Evolutionary conservation across 2,329 filamentous ascomycete species (phyloP), one percentile per base, ranked within the genome.

Genomic region (Pyrenochaeta sp.): DNA sequence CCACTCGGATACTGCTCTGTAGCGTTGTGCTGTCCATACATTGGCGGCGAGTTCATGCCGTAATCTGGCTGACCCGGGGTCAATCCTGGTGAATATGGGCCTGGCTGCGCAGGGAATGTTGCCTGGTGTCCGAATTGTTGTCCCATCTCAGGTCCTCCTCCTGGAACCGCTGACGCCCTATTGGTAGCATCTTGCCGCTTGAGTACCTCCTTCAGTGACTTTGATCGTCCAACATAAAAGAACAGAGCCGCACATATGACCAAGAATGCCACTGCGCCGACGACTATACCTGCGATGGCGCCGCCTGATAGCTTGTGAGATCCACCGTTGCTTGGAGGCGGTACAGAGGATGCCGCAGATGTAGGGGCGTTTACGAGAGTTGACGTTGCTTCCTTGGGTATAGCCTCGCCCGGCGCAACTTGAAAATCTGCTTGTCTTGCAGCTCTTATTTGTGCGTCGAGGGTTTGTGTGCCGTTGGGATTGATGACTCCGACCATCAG

Each of bases 401-500:
- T 72, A 1, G 72, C 59, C 36, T 82, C 65, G 24, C 79, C 80
- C 1, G 79, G 79, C 25, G 70, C 69, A 5, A 82, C 64, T 61
- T 70, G 62, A 43, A 68, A 69, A 25, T 66, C 63, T 37, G 75
- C 65, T 5, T 64, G 42, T 40, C 58, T 53, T 1, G 72, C 73
- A 15, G 67, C 58, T 8, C 60, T 28, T 8, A 68, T 69, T 40
- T 77, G 76, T 27, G 44, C 42, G 3, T 61, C 62, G 5, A 78
- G 60, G 1, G 74, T 75, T 51, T 74, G 68, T 2, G 68, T 73
- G 2, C 54, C 56, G 53, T 79, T 79, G 6, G 88, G 85, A 69
- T 93, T 94, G 65, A 94, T 89, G 1, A 86, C 89, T 2, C 90
- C 91, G 15, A 94, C 84, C 91, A 94, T 94, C 24, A 86, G 83